A percentile compares a stretch with the other conserved stretches of the same genome.
Evolutionary conservation across 192 early-diverging fungal species (phyloP).

Genomic region (Rhizoclosmatium globosum): DNA sequence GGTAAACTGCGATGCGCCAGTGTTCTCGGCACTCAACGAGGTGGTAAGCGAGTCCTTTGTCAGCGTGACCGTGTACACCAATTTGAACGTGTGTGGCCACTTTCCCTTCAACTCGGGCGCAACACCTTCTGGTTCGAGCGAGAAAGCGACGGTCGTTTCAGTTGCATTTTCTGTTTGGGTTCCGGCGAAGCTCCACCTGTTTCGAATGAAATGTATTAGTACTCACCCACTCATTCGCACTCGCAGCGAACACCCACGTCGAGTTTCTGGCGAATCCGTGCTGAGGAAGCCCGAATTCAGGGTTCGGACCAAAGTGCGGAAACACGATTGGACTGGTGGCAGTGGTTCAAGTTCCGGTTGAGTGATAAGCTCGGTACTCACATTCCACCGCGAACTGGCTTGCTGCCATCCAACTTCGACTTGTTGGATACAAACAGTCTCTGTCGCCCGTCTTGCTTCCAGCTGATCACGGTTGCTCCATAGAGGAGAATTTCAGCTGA

Average conservation of each 20-base stretch:
- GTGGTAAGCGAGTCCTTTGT: slow-evolving; percentile 73
- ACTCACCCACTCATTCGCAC: background rate
- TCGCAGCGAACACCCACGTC: background rate
- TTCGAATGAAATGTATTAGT: background rate
- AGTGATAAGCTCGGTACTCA: background rate
- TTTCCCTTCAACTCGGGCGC: slow-evolving; percentile 57
- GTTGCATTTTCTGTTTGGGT: slow-evolving; percentile 51
- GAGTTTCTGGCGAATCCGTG: slow-evolving; percentile 49
- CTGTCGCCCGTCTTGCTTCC: slow-evolving; percentile 79
- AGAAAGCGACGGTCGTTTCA: slow-evolving; percentile 61
- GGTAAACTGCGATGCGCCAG: slow-evolving; percentile 69
- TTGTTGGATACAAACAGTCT: slow-evolving; percentile 85
- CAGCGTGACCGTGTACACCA: slow-evolving; percentile 84
- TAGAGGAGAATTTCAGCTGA: slow-evolving; percentile 56
- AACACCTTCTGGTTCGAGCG: slow-evolving; percentile 66
- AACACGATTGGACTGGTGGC: slow-evolving; percentile 72
- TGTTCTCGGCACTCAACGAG: slow-evolving; percentile 78
- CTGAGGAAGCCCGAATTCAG: slow-evolving; percentile 35
- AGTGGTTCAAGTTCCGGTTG: background rate
- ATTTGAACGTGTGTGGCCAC: slow-evolving; percentile 78
- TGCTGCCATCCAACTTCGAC: slow-evolving; percentile 86
- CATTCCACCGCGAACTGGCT: slow-evolving; percentile 84
- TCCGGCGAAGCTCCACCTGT: slow-evolving; percentile 64
- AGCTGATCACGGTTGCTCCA: slow-evolving; percentile 94
- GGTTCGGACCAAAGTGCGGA: slow-evolving; percentile 71